A percentile compares a stretch with the other conserved stretches of the same genome.
Evolutionary conservation across 1,139 yeast genomes (phyloP).

Genomic region (Debaryomyces fabryi): DNA sequence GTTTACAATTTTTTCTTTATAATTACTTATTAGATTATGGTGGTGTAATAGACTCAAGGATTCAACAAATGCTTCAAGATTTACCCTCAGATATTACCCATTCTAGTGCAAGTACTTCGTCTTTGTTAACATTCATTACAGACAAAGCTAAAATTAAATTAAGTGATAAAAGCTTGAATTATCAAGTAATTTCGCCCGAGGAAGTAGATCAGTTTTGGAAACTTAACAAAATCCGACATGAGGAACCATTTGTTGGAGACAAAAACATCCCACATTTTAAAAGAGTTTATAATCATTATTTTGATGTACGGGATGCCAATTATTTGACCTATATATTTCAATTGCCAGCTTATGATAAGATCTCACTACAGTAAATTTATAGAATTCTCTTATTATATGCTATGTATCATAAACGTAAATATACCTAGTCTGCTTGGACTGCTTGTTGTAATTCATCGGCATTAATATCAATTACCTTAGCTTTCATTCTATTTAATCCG

Average conservation of each 20-base stretch:
- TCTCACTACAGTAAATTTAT: background rate
- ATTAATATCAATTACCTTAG: constrained; percentile 35
- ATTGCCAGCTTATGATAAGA: background rate
- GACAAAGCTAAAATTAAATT: background rate
- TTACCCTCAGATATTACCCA: constrained; percentile 18
- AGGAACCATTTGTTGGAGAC: constrained; percentile 14
- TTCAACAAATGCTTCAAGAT: constrained; percentile 17
- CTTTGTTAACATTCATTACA: constrained; percentile 10
- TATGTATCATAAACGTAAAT: background rate
- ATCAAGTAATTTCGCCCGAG: background rate
- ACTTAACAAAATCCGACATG: constrained; percentile 12
- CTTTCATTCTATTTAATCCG: constrained; percentile 22
- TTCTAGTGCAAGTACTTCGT: constrained; percentile 13
- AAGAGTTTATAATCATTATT: constrained; percentile 23
- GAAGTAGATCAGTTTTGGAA: constrained; percentile 20
- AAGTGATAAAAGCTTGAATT: background rate
- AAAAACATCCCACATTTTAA: constrained; percentile 12
- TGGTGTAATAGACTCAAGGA: constrained; percentile 15
- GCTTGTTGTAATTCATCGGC: constrained; percentile 43
- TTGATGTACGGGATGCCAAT: constrained; percentile 32
- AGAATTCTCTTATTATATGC: constrained; percentile 1
- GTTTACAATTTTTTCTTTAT: constrained; percentile 32
- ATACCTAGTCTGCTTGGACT: constrained; percentile 9
- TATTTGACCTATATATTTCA: constrained; percentile 24
- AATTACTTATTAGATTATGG: constrained; percentile 25